Percentiles rank a stretch among this genome's conserved stretches.
These are phyloP conservation scores for Cydonia oblonga DNA, from an alignment of 331 rosid species.

Conservation along the genomic window DNA sequence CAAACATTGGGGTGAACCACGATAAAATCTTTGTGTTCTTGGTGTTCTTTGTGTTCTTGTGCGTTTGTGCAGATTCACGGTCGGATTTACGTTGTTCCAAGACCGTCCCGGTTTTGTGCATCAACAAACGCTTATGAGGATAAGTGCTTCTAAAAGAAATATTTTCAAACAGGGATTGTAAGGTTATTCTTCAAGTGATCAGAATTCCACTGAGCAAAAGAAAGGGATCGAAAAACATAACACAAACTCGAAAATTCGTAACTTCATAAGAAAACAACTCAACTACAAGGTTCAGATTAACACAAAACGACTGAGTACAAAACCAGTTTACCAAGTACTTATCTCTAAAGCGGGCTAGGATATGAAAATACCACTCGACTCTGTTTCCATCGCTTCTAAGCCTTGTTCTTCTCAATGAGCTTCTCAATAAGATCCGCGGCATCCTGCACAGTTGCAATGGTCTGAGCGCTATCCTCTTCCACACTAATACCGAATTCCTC, in stretches of 20 bases:
- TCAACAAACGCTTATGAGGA: too few species aligned
- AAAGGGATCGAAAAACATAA: neutral
- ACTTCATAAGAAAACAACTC: neutral
- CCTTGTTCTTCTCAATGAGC: conserved; percentile 28
- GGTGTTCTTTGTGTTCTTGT: too few species aligned
- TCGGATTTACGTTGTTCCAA: too few species aligned
- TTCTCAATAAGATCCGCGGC: conserved; percentile 63
- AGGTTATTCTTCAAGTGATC: too few species aligned
- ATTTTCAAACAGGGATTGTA: too few species aligned
- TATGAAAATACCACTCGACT: neutral
- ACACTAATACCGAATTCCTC: conserved; percentile 59
- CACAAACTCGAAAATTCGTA: neutral
- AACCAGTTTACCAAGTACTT: neutral
- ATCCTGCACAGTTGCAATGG: conserved; percentile 56
- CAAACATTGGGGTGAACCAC: too few species aligned
- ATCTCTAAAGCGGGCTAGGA: neutral
- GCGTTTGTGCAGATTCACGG: too few species aligned
- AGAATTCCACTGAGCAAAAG: too few species aligned
- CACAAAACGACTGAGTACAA: conserved; percentile 3
- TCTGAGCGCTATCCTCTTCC: conserved; percentile 54
- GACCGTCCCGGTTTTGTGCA: too few species aligned
- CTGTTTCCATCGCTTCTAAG: conserved; percentile 20
- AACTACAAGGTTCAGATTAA: conserved; percentile 5
- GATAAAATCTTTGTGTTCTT: too few species aligned
- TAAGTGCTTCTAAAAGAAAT: too few species aligned